phyloP scores from a whole-genome alignment of 75 land plant species.

The Cunninghamia lanceolata region DNA sequence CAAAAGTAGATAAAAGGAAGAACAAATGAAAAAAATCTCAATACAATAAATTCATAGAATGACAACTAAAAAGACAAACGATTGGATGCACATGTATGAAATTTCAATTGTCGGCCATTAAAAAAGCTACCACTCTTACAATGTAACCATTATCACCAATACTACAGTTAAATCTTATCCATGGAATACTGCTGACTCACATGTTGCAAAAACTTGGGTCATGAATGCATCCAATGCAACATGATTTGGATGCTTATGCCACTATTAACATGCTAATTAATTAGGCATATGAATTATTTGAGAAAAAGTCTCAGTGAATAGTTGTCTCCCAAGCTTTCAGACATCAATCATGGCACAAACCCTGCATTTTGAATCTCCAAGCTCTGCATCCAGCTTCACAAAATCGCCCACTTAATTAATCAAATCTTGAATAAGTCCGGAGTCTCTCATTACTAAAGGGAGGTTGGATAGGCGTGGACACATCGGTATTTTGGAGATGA shows the following conservation, averaged over 20 bases:
- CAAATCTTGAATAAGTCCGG: no score
- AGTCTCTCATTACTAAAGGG: no score
- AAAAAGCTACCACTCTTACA: background rate
- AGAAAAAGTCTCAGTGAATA: background rate
- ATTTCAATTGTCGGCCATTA: background rate
- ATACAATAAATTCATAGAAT: background rate
- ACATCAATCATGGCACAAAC: no score
- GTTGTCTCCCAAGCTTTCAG: background rate
- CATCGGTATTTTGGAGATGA: no score
- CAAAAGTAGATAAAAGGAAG: background rate
- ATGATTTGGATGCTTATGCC: background rate
- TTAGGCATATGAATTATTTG: background rate
- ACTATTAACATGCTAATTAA: background rate
- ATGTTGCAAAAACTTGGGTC: background rate
- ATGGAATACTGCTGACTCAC: background rate
- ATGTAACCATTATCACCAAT: background rate
- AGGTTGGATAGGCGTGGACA: no score
- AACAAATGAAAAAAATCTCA: background rate
- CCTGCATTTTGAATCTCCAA: no score
- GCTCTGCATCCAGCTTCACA: no score
- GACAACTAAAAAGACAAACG: background rate
- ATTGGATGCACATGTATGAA: background rate
- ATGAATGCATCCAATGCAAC: background rate
- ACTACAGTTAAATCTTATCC: background rate
- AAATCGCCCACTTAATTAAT: no score